Percentiles rank a stretch among this genome's conserved stretches.
Conservation (phyloP, 1,284 basidiomycete genomes). For the Xerocomus amazonicus region DNA sequence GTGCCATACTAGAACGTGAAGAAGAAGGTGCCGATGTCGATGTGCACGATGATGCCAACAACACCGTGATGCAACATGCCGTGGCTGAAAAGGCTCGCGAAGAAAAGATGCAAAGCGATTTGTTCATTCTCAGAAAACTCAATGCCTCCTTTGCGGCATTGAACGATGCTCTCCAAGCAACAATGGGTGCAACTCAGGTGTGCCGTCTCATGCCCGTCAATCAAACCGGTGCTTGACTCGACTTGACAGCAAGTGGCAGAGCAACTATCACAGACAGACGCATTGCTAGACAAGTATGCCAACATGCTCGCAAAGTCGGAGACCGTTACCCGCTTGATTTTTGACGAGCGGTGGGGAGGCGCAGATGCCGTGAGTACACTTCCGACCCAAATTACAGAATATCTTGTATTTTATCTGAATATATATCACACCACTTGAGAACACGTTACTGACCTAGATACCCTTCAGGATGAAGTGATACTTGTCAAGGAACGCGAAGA, state of each 20-base stretch:
- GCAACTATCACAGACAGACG: constrained; percentile 67
- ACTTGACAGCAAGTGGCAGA: constrained; percentile 52
- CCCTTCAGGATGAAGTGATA: constrained; percentile 52
- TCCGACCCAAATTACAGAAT: too few relatives aligned
- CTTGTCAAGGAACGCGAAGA: constrained; percentile 49
- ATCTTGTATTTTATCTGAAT: neutral
- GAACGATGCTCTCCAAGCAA: constrained; percentile 59
- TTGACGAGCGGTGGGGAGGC: constrained; percentile 72
- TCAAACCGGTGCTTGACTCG: neutral
- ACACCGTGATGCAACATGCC: constrained; percentile 19
- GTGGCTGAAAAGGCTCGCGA: constrained; percentile 50
- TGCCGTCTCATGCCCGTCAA: constrained; percentile 12
- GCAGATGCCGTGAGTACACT: constrained; percentile 54
- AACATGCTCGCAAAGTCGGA: constrained; percentile 67
- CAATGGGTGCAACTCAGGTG: constrained; percentile 65
- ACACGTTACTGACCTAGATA: constrained; percentile 4
- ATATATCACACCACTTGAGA: neutral
- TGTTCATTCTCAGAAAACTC: constrained; percentile 66
- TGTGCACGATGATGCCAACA: constrained; percentile 21
- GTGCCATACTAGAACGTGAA: constrained; percentile 27
- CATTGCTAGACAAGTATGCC: constrained; percentile 69
- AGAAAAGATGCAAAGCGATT: constrained; percentile 68
- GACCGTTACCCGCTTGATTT: constrained; percentile 57
- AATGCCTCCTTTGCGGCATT: constrained; percentile 65
- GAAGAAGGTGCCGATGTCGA: constrained; percentile 22